Evolutionary conservation across 1,284 basidiomycete species (phyloP).

Genomic region (Rhodotorula sp.): DNA sequence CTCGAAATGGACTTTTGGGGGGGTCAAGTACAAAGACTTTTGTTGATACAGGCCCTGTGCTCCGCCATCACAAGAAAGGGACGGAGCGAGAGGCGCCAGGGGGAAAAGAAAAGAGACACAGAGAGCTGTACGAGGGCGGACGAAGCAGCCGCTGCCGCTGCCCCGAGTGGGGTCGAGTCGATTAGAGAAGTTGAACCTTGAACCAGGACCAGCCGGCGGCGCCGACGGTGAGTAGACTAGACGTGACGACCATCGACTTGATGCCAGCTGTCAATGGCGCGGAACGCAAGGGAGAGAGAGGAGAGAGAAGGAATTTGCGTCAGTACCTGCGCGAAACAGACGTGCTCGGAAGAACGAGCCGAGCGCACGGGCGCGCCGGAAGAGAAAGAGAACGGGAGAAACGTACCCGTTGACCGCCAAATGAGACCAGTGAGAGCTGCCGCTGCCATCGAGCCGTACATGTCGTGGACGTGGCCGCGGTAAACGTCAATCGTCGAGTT

Average conservation of each 20-base stretch:
- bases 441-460: slow-evolving; percentile 83
- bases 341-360: too few relatives aligned
- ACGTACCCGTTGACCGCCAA: slow-evolving; percentile 88
- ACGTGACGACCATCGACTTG: slow-evolving; percentile 81
- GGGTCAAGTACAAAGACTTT: too few relatives aligned
- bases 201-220: slow-evolving; percentile 44
- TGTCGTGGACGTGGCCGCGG: slow-evolving; percentile 83
- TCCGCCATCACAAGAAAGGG: too few relatives aligned
- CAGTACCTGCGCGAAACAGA: slow-evolving; percentile 7
- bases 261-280: slow-evolving; percentile 67
- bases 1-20: too few relatives aligned
- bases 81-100: too few relatives aligned
- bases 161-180: too few relatives aligned
- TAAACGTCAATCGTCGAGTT: slow-evolving; percentile 88
- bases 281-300: background rate
- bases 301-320: slow-evolving; percentile 46
- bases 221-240: slow-evolving; percentile 70
- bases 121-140: too few relatives aligned
- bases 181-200: slow-evolving; percentile 43
- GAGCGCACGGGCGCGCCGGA: background rate
- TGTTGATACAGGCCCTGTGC: too few relatives aligned
- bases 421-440: slow-evolving; percentile 86
- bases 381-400: slow-evolving; percentile 43
- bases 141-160: too few relatives aligned
- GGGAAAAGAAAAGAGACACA: too few relatives aligned